Base-by-base conservation (phyloP, 2,329 filamentous ascomycete species). In the Cordyceps sp. region DNA sequence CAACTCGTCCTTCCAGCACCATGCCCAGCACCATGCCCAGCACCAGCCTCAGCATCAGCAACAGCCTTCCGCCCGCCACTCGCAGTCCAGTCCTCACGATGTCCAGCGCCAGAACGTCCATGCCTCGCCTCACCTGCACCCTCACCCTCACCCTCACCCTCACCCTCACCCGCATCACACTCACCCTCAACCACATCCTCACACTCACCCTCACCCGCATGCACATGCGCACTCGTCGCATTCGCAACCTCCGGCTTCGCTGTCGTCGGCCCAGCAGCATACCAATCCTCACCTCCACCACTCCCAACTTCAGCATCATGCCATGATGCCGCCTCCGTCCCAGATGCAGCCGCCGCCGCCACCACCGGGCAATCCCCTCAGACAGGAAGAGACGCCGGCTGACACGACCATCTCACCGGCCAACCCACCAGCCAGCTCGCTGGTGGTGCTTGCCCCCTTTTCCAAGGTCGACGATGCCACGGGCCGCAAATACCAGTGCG, bases 401-500 rank as follows among this genome's bases (percentile, higher is more conserved):
- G 34, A 10, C 4, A 13, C 27, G 6, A 26, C 28, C 28, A 25
- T 30, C 14, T 30, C 44, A 7, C 32, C 40, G 17, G 34, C 25
- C 14, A 43, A 45, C 10, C 36, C 42, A 13, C 39, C 36, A 18
- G 30, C 30, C 12, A 36, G 27, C 15, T 12, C 45, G 5, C 37
- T 37, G 13, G 36, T 39, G 14, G 39, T 45, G 35, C 36, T 52
- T 3, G 35, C 42, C 13, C 38, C 47, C 3, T 44, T 53, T 14
- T 53, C 53, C 18, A 51, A 50, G 25, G 38, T 55, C n/a, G 53
- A 57, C 32, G 46, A 53, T 19, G 33, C 35, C 8, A 45, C 48
- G 5, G 52, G 53, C 10, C 44, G 51, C 36, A 54, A 48, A 35
- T 57, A 56, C 22, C 46, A 47, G 53, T 57, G 45, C 18, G 20